Base-by-base conservation (phyloP, 768 basidiomycete genomes). In the Candolleomyces efflorescens region DNA sequence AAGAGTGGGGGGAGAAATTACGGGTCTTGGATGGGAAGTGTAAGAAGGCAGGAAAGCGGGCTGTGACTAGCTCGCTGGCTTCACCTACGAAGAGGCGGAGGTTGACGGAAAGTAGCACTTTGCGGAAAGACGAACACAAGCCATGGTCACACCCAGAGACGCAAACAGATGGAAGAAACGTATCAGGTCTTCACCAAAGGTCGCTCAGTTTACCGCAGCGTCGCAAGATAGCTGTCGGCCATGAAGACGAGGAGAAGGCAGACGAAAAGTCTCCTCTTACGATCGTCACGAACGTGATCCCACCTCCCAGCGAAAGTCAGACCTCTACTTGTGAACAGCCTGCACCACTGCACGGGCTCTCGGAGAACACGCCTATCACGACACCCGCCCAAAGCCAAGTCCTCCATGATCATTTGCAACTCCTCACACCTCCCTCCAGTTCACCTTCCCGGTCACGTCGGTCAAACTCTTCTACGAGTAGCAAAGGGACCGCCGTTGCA, bases 1-100 rank as follows among this genome's bases (percentile, higher is more conserved):
- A 75, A 15, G 60, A 67, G 22, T 84, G 79, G 81, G 70, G 78
- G 59, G 70, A 71, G 37, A 78, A 71, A 60, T 82, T 51, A 71
- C 54, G 47, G 26, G 39, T 17, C 18, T 47, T 55, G 43, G 26
- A 57, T 57, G 22, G 44, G 38, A 39, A 53, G 18, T 47, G 38
- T 49, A 49, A 54, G 48, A 38, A 32, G n/a, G 6, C 32, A 11
- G 27, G 7, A 32, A 32, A 32, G 32, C 32, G 32, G 5, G 32
- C 32, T 32, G 32, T 32, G 11, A 7, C 32, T 7, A 11, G 32
- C 32, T 32, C 32, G 2, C 11, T 5, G 32, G 32, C 2, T 32
- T 32, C 32, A 27, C 32, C 32, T 32, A 5, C 32, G 1, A 32
- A 32, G 5, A 32, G 32, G 32, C 32, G 32, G 32, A 32, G 32